phyloP scores from a whole-genome alignment of 768 basidiomycete genomes.

The Favolaschia claudopus region DNA sequence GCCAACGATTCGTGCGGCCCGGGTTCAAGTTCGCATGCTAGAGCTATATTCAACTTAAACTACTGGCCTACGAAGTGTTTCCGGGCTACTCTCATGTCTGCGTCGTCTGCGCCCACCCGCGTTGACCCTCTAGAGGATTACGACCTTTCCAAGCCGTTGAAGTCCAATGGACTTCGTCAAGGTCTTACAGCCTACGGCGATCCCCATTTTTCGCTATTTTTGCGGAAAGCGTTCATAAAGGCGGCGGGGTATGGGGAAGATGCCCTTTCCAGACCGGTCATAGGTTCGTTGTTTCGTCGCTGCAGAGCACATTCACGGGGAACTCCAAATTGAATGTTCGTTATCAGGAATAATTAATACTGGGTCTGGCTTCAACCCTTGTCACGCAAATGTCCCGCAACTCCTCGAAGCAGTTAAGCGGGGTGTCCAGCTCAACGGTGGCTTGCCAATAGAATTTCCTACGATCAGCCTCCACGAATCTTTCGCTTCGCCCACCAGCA shows the following conservation, averaged over 20 bases:
- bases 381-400: slow-evolving; percentile 26
- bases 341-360: slow-evolving; percentile 30
- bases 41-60: no score
- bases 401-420: slow-evolving; percentile 28
- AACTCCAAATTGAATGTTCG: no score
- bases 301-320: no score
- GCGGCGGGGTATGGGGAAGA: slow-evolving; percentile 28
- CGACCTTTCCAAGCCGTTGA: slow-evolving; percentile 22
- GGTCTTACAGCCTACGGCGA: slow-evolving; percentile 26
- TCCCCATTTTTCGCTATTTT: slow-evolving; percentile 26
- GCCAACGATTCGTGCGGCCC: slow-evolving; percentile 4
- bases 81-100: neutral
- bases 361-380: slow-evolving; percentile 24
- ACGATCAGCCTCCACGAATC: slow-evolving; percentile 28
- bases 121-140: slow-evolving; percentile 23
- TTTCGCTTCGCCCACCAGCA: slow-evolving; percentile 24
- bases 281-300: no score
- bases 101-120: neutral
- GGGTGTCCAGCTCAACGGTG: slow-evolving; percentile 24
- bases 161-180: slow-evolving; percentile 24
- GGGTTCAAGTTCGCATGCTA: neutral
- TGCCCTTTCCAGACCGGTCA: slow-evolving; percentile 24
- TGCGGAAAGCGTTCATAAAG: slow-evolving; percentile 28
- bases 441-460: slow-evolving; percentile 27
- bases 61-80: no score